phyloP scores from a whole-genome alignment of 2,329 filamentous ascomycete genomes.

The Arthrobotrys musiformis region DNA sequence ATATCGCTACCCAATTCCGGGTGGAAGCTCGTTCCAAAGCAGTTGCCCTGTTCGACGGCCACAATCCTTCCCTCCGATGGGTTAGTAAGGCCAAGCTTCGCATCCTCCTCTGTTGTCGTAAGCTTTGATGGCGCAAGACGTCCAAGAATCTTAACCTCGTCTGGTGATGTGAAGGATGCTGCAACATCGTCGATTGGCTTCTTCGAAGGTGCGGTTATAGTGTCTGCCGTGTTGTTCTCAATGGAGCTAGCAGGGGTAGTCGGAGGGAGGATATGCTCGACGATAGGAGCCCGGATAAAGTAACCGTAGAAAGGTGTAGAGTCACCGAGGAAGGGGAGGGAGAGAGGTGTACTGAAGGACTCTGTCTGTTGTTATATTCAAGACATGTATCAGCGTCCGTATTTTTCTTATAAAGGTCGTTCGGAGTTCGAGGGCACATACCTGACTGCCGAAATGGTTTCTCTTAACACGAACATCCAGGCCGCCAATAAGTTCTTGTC shows the following conservation, averaged over 20 bases:
- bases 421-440: conserved; percentile 73
- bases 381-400: conserved; percentile 14
- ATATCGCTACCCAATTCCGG: conserved; percentile 89
- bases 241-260: conserved; percentile 64
- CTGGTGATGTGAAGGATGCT: conserved; percentile 64
- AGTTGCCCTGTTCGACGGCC: conserved; percentile 87
- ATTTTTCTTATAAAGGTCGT: neutral
- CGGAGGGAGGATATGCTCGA: conserved; percentile 78
- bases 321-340: conserved; percentile 58
- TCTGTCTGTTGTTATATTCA: conserved; percentile 17
- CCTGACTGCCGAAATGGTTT: conserved; percentile 94
- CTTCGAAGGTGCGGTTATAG: conserved; percentile 57
- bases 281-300: conserved; percentile 93
- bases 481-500: conserved; percentile 92
- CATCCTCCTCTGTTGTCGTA: conserved; percentile 57
- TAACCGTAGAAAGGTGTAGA: conserved; percentile 77
- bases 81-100: conserved; percentile 58
- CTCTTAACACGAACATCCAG: conserved; percentile 89
- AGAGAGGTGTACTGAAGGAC: conserved; percentile 58
- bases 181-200: conserved; percentile 59
- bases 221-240: conserved; percentile 63
- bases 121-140: conserved; percentile 38
- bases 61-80: conserved; percentile 74
- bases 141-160: conserved; percentile 61
- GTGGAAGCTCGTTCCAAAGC: conserved; percentile 95